Evolutionary conservation across 371 early-diverging fungal species (phyloP).

Genomic region (Rhizomucor pusillus): DNA sequence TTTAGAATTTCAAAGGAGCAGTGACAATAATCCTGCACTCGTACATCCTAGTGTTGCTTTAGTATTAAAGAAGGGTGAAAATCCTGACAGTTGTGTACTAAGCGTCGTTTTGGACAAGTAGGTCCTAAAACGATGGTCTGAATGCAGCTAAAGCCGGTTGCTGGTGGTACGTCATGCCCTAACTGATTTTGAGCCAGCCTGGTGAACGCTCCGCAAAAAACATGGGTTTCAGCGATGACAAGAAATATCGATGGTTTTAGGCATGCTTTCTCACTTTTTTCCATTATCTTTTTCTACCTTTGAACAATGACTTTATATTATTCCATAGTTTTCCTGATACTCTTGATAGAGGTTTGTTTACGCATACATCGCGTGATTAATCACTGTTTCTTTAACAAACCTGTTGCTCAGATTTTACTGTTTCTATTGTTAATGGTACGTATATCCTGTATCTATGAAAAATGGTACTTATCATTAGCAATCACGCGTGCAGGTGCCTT

Average conservation of each 20-base stretch:
- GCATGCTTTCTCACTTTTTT: neutral
- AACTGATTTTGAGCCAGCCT: too few species aligned
- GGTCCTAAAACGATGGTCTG: too few species aligned
- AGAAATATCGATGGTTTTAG: neutral
- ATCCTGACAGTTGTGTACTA: too few species aligned
- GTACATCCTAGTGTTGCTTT: too few species aligned
- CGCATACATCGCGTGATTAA: neutral
- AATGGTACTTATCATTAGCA: neutral
- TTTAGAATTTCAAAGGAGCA: too few species aligned
- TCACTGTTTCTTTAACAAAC: neutral
- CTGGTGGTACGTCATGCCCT: too few species aligned
- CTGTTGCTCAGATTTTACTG: neutral
- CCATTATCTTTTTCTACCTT: neutral
- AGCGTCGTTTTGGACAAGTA: too few species aligned
- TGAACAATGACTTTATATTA: slow-evolving; percentile 14
- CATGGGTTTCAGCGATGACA: too few species aligned
- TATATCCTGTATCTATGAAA: neutral
- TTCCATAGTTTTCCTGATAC: slow-evolving; percentile 11
- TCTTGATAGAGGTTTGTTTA: slow-evolving; percentile 7
- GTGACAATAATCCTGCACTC: too few species aligned
- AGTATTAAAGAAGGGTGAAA: too few species aligned
- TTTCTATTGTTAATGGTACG: slow-evolving; percentile 12
- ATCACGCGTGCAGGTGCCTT: neutral
- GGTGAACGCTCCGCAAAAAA: too few species aligned
- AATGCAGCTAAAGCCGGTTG: too few species aligned